These are phyloP conservation scores for Sphenostylis stenocarpa DNA, from an alignment of 306 rosid species.

Conservation along the genomic window DNA sequence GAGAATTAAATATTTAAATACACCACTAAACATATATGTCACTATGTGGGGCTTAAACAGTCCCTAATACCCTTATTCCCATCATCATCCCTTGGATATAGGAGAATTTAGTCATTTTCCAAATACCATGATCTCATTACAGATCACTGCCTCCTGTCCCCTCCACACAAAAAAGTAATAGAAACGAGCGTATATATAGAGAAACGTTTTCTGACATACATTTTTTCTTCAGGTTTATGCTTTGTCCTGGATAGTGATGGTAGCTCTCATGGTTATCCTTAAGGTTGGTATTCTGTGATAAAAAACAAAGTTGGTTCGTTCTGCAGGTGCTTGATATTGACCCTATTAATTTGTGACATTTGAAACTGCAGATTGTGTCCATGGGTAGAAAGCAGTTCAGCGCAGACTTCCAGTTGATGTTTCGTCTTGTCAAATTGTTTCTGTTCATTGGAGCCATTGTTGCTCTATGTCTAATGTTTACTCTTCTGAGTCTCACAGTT, in stretches of 20 bases:
- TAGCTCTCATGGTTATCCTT: conserved; percentile 76
- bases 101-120: background rate
- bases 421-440: conserved; percentile 84
- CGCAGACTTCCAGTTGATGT: conserved; percentile 96
- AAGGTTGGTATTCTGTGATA: conserved; percentile 57
- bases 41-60: no score
- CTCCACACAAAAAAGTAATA: background rate
- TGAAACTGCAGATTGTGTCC: conserved; percentile 78
- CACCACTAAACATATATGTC: no score
- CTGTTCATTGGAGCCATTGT: conserved; percentile 71
- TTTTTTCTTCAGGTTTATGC: conserved; percentile 73
- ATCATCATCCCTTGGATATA: background rate
- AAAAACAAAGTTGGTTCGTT: conserved; percentile 22
- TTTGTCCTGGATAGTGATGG: conserved; percentile 92
- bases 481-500: conserved; percentile 67
- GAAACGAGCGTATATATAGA: background rate
- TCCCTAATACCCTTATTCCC: no score
- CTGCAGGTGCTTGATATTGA: conserved; percentile 17
- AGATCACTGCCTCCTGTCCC: background rate
- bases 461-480: conserved; percentile 57
- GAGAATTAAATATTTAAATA: no score
- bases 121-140: background rate
- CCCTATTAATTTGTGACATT: conserved; percentile 29
- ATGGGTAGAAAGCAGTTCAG: conserved; percentile 91
- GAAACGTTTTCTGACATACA: conserved; percentile 23